Conservation (phyloP, 352 stramenopile genomes). For the Pythium myriotylum region DNA sequence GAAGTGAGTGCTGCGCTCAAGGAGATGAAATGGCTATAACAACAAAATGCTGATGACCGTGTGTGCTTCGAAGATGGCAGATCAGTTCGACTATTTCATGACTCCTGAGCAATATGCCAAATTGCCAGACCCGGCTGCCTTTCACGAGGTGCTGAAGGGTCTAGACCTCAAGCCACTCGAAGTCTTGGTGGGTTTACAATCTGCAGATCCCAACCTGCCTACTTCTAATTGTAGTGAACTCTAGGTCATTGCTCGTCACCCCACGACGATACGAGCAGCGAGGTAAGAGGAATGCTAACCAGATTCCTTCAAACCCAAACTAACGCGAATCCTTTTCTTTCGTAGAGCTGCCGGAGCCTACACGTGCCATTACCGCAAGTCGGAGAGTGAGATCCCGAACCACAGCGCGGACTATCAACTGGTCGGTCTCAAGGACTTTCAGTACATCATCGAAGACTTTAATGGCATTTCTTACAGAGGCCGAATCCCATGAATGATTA, state of each 20-base stretch:
- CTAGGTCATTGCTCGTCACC: conserved; percentile 50
- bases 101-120: conserved; percentile 41
- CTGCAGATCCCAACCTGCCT: too few species aligned
- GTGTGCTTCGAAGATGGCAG: conserved; percentile 47
- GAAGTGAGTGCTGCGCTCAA: conserved; percentile 35
- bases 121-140: conserved; percentile 51
- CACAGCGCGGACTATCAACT: conserved; percentile 77
- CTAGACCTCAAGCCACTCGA: conserved; percentile 56
- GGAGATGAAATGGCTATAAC: not conserved
- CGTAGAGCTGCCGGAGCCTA: conserved; percentile 52
- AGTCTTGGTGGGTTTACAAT: conserved; percentile 39
- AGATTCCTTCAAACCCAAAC: too few species aligned
- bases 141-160: conserved; percentile 50
- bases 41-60: not conserved
- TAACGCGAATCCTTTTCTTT: too few species aligned
- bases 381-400: conserved; percentile 65
- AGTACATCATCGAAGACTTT: conserved; percentile 74
- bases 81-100: conserved; percentile 68
- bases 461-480: conserved; percentile 75
- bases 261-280: conserved; percentile 58
- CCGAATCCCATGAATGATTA: conserved; percentile 1
- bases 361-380: conserved; percentile 71
- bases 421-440: conserved; percentile 56
- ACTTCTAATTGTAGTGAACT: too few species aligned
- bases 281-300: conserved; percentile 39